These are phyloP conservation scores for Flaveria ramosissima DNA, from an alignment of 129 eudicot species.

Conservation along the genomic window DNA sequence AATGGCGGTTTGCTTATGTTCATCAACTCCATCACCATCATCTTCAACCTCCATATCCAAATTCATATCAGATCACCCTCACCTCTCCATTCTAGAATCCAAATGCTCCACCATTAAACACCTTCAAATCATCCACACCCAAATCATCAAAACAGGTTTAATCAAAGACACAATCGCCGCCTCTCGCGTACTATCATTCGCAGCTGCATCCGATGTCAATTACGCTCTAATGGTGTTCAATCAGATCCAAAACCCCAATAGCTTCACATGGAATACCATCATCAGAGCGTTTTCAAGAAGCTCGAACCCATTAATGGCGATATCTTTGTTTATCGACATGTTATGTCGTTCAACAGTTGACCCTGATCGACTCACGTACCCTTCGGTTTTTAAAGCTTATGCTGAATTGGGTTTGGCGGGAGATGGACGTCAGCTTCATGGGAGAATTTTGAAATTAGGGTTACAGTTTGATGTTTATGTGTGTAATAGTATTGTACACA, in stretches of 20 bases:
- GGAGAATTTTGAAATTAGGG: constrained; percentile 55
- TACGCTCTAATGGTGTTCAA: constrained; percentile 54
- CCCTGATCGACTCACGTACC: constrained; percentile 66
- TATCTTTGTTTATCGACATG: constrained; percentile 56
- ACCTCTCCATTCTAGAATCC: constrained; percentile 62
- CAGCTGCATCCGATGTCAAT: constrained; percentile 51
- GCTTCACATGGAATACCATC: constrained; percentile 64
- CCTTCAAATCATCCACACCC: constrained; percentile 62
- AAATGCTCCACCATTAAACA: constrained; percentile 62
- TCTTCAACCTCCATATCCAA: constrained; percentile 46
- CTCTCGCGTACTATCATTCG: constrained; percentile 59
- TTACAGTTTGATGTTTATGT: constrained; percentile 55
- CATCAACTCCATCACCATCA: constrained; percentile 44
- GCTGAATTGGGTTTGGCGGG: constrained; percentile 47
- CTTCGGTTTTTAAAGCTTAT: constrained; percentile 74
- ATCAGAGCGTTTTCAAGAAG: constrained; percentile 67
- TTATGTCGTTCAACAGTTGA: constrained; percentile 34
- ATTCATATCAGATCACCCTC: constrained; percentile 62
- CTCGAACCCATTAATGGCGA: constrained; percentile 53
- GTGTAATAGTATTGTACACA: constrained; percentile 54
- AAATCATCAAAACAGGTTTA: constrained; percentile 72
- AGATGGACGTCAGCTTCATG: constrained; percentile 77
- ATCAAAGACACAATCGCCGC: constrained; percentile 55
- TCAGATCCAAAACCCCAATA: constrained; percentile 47
- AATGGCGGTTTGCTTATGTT: constrained; percentile 60